Percentiles rank a stretch among this genome's conserved stretches.
Evolutionary conservation across 1,284 basidiomycete genomes (phyloP).

Genomic region (Boletus calvinii): DNA sequence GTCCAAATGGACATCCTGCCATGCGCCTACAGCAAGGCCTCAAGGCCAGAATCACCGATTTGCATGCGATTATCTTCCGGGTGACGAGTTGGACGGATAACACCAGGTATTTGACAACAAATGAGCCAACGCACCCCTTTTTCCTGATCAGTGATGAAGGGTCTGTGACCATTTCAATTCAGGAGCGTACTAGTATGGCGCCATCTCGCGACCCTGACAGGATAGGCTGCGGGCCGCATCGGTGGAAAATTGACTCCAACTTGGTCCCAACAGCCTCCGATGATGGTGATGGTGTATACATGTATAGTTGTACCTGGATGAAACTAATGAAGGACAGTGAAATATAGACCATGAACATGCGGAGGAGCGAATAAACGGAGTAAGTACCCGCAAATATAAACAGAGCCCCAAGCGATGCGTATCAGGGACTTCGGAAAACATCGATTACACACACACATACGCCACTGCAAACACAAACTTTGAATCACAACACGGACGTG

Average conservation of each 20-base stretch:
- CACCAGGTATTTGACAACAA: conserved; percentile 17
- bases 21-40: conserved; percentile 27
- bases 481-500: conserved; percentile 9
- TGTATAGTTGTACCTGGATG: conserved; percentile 25
- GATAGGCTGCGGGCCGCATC: neutral
- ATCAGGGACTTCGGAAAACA: conserved; percentile 21
- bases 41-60: conserved; percentile 10
- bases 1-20: conserved; percentile 16
- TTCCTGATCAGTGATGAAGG: neutral
- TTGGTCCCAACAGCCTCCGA: conserved; percentile 1
- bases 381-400: conserved; percentile 18
- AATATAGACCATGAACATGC: conserved; percentile 21
- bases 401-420: conserved; percentile 18
- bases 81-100: conserved; percentile 8
- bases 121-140: conserved; percentile 14
- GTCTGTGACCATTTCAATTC: conserved; percentile 11
- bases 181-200: neutral
- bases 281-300: conserved; percentile 25
- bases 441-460: conserved; percentile 21
- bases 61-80: conserved; percentile 20
- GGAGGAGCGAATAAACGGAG: conserved; percentile 9
- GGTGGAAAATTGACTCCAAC: neutral
- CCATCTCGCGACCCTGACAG: conserved; percentile 17
- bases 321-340: conserved; percentile 32
- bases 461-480: conserved; percentile 16